Percentiles rank a stretch among this genome's conserved stretches.
phyloP scores from a whole-genome alignment of 345 rosid species.

The Salix caprea region DNA sequence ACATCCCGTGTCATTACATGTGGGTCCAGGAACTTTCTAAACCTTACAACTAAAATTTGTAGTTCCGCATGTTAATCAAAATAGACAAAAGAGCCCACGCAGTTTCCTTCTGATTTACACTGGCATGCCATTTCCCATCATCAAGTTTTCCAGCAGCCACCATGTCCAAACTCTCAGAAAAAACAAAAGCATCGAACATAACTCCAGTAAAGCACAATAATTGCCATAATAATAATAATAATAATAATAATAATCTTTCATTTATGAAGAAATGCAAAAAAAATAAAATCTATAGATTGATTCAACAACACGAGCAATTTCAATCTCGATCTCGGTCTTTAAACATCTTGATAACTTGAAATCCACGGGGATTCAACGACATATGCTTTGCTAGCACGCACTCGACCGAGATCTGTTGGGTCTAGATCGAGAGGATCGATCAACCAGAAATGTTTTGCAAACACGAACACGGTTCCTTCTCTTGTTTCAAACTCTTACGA shows the following conservation, averaged over 20 bases:
- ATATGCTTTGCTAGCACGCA: neutral
- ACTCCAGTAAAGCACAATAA: constrained; percentile 17
- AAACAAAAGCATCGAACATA: constrained; percentile 1
- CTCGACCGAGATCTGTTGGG: neutral
- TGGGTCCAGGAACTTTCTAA: constrained; percentile 15
- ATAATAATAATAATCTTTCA: constrained; percentile 25
- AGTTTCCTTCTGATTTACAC: constrained; percentile 19
- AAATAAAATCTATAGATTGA: constrained; percentile 20
- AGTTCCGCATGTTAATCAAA: neutral
- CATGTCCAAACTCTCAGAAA: neutral
- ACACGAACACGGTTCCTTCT: neutral
- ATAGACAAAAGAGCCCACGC: constrained; percentile 11
- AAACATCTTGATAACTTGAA: neutral
- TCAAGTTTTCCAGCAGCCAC: neutral
- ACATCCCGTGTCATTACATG: constrained; percentile 12
- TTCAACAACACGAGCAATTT: constrained; percentile 17
- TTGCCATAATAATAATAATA: constrained; percentile 9
- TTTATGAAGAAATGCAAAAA: constrained; percentile 13
- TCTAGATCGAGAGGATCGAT: constrained; percentile 19
- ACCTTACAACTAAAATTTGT: constrained; percentile 15
- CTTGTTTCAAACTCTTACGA: constrained; percentile 56
- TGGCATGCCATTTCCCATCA: constrained; percentile 21
- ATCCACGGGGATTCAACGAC: neutral
- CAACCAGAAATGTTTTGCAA: neutral
- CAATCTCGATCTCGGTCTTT: constrained; percentile 6